Evolutionary conservation across 768 basidiomycete species (phyloP).

Genomic region (Leccinum truebloodii): DNA sequence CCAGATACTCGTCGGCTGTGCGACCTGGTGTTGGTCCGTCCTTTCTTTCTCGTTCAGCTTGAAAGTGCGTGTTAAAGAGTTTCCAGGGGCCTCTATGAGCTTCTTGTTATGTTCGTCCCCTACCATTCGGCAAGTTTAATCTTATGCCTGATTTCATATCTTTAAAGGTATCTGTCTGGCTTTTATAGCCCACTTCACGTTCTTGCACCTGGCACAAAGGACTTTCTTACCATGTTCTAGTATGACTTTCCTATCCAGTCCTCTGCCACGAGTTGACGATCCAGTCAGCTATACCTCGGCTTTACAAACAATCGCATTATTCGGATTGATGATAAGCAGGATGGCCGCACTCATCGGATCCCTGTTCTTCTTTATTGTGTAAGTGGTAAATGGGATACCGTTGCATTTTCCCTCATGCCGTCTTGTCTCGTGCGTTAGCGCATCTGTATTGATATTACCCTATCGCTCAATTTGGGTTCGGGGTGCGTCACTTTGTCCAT

Average conservation of each 20-base stretch:
- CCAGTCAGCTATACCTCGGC: constrained; percentile 33
- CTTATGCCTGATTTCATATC: constrained; percentile 12
- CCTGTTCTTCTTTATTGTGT: constrained; percentile 54
- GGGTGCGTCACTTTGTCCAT: constrained; percentile 31
- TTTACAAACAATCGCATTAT: constrained; percentile 62
- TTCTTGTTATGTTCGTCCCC: constrained; percentile 45
- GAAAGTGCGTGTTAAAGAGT: constrained; percentile 13
- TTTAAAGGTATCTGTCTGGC: constrained; percentile 44
- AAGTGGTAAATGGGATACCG: constrained; percentile 26
- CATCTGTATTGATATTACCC: constrained; percentile 40
- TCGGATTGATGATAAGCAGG: constrained; percentile 67
- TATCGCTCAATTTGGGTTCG: constrained; percentile 37
- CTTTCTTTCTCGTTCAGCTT: neutral
- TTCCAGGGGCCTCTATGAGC: constrained; percentile 58
- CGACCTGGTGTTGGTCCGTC: constrained; percentile 66
- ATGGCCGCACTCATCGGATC: constrained; percentile 66
- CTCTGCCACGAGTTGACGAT: constrained; percentile 7
- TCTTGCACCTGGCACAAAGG: constrained; percentile 46
- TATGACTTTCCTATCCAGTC: constrained; percentile 10
- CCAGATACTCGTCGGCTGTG: constrained; percentile 57
- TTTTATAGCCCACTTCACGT: constrained; percentile 36
- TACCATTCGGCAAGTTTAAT: neutral
- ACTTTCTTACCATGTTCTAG: constrained; percentile 41
- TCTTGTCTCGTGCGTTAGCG: constrained; percentile 23
- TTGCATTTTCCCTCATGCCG: constrained; percentile 21